A percentile compares a stretch with the other conserved stretches of the same genome.
These are phyloP conservation scores for Alternaria triticina DNA, from an alignment of 2,329 filamentous ascomycete species.

Conservation along the genomic window DNA sequence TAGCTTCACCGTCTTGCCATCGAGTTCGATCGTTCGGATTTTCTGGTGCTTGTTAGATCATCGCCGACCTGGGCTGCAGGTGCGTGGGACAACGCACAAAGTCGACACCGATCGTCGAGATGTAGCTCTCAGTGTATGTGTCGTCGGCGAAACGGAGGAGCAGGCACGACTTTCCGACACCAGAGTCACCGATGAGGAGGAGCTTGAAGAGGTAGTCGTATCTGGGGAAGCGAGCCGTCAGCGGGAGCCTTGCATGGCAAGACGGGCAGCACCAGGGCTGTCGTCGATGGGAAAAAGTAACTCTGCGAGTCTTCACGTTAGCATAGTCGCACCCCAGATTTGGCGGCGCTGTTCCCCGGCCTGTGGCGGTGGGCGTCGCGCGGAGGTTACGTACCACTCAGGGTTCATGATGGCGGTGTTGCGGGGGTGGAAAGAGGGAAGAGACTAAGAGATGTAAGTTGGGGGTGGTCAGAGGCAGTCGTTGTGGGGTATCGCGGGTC, in stretches of 20 bases:
- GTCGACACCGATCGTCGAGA: slow-evolving; percentile 99
- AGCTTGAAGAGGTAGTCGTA: slow-evolving; percentile 99
- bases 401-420: slow-evolving; percentile 76
- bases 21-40: slow-evolving; percentile 99
- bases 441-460: slow-evolving; percentile 15
- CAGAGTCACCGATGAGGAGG: slow-evolving; percentile 99
- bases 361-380: slow-evolving; percentile 40
- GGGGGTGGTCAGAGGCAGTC: slow-evolving; percentile 16
- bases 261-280: slow-evolving; percentile 5
- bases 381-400: slow-evolving; percentile 75
- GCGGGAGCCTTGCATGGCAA: slow-evolving; percentile 16
- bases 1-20: slow-evolving; percentile 99
- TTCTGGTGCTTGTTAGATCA: slow-evolving; percentile 66
- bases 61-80: slow-evolving; percentile 41
- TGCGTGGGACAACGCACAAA: slow-evolving; percentile 59
- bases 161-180: slow-evolving; percentile 99
- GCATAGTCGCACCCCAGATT: slow-evolving; percentile 20
- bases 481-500: slow-evolving; percentile 32
- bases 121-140: slow-evolving; percentile 99
- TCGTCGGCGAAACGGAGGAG: slow-evolving; percentile 88
- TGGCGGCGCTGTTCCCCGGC: slow-evolving; percentile 14
- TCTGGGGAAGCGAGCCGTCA: slow-evolving; percentile 61
- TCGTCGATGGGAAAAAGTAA: slow-evolving; percentile 9
- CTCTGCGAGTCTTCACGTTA: slow-evolving; percentile 38
- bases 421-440: slow-evolving; percentile 12